Evolutionary conservation across 2,329 filamentous ascomycete species (phyloP).

Genomic region (Xylariales sp.): DNA sequence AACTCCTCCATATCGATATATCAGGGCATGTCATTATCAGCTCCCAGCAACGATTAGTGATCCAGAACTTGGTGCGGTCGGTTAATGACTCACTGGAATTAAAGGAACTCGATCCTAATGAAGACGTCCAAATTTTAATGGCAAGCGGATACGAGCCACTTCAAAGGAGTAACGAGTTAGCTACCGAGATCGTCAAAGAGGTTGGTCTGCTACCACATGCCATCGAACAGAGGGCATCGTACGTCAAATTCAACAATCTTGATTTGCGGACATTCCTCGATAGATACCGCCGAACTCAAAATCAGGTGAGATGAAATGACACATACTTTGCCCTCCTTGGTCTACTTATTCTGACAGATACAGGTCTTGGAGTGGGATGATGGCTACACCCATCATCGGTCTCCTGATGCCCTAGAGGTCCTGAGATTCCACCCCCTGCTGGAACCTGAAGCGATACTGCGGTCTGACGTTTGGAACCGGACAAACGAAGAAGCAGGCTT

Average conservation of each 20-base stretch:
- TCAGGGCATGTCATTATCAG: conserved; percentile 14
- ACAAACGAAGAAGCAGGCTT: not conserved
- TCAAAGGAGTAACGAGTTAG: not conserved
- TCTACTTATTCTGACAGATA: not conserved
- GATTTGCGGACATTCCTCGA: conserved; percentile 1
- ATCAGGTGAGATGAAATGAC: not conserved
- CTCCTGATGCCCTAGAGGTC: conserved; percentile 2
- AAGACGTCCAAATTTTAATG: not conserved
- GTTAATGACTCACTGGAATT: not conserved
- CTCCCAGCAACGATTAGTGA: conserved; percentile 6
- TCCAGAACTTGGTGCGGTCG: not conserved
- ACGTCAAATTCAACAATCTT: conserved; percentile 11
- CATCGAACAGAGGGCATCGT: conserved; percentile 14
- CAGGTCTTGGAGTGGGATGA: conserved; percentile 8
- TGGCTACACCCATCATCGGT: not conserved
- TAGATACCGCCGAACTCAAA: conserved; percentile 5
- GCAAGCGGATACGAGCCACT: not conserved
- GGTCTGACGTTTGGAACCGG: not conserved
- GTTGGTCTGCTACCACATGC: conserved; percentile 11
- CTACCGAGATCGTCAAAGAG: conserved; percentile 5
- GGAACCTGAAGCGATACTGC: conserved; percentile 7
- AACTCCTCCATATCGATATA: not conserved
- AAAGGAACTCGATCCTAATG: not conserved
- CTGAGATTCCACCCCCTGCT: conserved; percentile 12
- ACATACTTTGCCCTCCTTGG: not conserved